phyloP scores from a whole-genome alignment of 192 early-diverging fungal genomes.

The Entophlyctis helioformis region DNA sequence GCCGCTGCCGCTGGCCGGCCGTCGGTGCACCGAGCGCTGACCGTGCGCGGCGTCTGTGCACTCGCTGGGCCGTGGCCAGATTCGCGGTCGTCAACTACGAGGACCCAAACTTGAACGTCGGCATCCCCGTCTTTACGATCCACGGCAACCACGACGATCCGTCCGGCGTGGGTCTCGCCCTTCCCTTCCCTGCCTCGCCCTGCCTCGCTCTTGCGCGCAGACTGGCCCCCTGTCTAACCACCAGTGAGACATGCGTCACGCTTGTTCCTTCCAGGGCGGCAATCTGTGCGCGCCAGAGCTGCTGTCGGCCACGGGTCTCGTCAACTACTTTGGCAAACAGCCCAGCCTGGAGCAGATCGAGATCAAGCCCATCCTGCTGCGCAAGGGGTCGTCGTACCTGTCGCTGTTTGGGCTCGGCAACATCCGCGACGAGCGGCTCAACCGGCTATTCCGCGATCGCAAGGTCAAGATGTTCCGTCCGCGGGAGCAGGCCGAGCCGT shows the following conservation, averaged over 20 bases:
- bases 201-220: too few relatives aligned
- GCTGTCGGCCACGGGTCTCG: constrained; percentile 60
- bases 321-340: constrained; percentile 89
- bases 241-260: not conserved
- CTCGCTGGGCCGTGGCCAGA: constrained; percentile 8
- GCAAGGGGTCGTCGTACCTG: constrained; percentile 64
- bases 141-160: constrained; percentile 98
- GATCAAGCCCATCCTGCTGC: constrained; percentile 68
- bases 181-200: not conserved
- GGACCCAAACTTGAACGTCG: constrained; percentile 76
- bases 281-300: constrained; percentile 75
- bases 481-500: constrained; percentile 48
- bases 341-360: constrained; percentile 60
- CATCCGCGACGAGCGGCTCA: constrained; percentile 78
- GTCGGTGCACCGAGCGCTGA: not conserved
- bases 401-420: constrained; percentile 89
- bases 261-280: constrained; percentile 35
- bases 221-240: not conserved
- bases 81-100: constrained; percentile 70
- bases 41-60: too few relatives aligned
- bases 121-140: constrained; percentile 85
- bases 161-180: constrained; percentile 36
- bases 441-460: constrained; percentile 59
- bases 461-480: constrained; percentile 67
- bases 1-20: not conserved